Base-by-base conservation (phyloP, 2,329 filamentous ascomycete species). In the Trichoderma brevicompactum region DNA sequence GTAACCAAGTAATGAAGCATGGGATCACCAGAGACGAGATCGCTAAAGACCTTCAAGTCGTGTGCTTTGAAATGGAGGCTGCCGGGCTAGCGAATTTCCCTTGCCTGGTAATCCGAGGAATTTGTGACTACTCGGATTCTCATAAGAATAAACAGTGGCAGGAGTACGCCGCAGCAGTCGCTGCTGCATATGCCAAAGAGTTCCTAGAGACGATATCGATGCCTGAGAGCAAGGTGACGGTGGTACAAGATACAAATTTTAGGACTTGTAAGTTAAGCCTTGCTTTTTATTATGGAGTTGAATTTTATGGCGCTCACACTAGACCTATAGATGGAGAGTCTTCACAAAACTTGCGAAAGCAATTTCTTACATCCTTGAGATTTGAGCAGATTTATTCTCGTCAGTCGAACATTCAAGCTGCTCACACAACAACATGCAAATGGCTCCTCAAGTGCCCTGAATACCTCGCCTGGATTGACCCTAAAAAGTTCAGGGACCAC, bases 301-400 rank as follows among this genome's bases (percentile, higher is more conserved):
- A 2, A 3, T 28, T 28, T 28, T 5, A 5, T 28, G 5, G 2
- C 23, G 23, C 23, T 28, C 23, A 28, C 5, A 28, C 23, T 28
- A 5, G 23, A 28, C 23, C 23, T 28, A 28, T 28, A 28, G 23
- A 28, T 2, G 5, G 23, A 28, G 23, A 28, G 23, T 3, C 23
- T 28, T 28, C 23, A 5, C 23, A 28, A 28, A 28, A 28, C 23
- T 28, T 28, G 23, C n/a, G 34, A n/a, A 13, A 40, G 7, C 23
- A 19, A 12, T 12, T 58, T 8, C n/a, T 58, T 1, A 8, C 34
- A 13, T 46, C 36, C 10, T 17, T 58, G 9, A 32, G n/a, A 5
- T 71, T 71, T 12, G 60, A 41, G 1, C 66, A 70, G 28, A 69
- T 70, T 1, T 54, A 67, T 17, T 48, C 68, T 5, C 67, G 67